Conservation (phyloP, 495 filamentous ascomycete genomes). For the Margaritispora aquatica region DNA sequence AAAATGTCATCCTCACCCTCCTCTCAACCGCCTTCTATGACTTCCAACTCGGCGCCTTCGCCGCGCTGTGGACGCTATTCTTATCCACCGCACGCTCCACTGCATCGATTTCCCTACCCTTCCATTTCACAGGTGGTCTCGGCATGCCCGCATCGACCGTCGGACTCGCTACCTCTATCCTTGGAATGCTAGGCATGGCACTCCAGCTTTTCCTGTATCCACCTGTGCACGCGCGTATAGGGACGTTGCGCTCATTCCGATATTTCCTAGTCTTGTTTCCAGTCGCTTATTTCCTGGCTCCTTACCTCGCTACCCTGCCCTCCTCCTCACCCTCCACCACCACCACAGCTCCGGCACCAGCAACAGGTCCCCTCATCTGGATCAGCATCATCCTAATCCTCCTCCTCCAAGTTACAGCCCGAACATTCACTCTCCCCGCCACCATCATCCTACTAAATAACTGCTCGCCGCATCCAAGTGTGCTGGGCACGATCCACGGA, state of each 20-base stretch:
- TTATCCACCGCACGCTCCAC: slow-evolving; percentile 62
- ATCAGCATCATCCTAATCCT: slow-evolving; percentile 58
- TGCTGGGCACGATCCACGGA: slow-evolving; percentile 76
- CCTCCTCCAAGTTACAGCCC: slow-evolving; percentile 62
- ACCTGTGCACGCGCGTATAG: slow-evolving; percentile 53
- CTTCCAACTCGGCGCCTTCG: slow-evolving; percentile 71
- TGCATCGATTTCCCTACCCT: slow-evolving; percentile 49
- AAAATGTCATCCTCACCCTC: slow-evolving; percentile 45
- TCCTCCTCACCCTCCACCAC: too few relatives aligned
- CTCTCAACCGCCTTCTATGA: slow-evolving; percentile 46
- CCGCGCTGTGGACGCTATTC: slow-evolving; percentile 75
- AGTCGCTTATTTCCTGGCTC: slow-evolving; percentile 60
- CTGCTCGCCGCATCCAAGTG: slow-evolving; percentile 69
- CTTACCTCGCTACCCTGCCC: slow-evolving; percentile 64
- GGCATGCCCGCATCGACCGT: slow-evolving; percentile 68
- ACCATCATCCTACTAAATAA: slow-evolving; percentile 77
- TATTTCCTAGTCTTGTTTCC: slow-evolving; percentile 64
- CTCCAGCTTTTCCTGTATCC: slow-evolving; percentile 76
- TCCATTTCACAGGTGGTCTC: slow-evolving; percentile 65
- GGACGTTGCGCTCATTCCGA: slow-evolving; percentile 60
- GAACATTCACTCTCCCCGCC: slow-evolving; percentile 74
- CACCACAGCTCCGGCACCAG: slow-evolving; percentile 50
- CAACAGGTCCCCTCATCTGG: slow-evolving; percentile 61
- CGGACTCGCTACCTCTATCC: slow-evolving; percentile 67
- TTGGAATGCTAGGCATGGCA: slow-evolving; percentile 67